phyloP scores from a whole-genome alignment of 1,284 basidiomycete species.

The Naganishia sp. region DNA sequence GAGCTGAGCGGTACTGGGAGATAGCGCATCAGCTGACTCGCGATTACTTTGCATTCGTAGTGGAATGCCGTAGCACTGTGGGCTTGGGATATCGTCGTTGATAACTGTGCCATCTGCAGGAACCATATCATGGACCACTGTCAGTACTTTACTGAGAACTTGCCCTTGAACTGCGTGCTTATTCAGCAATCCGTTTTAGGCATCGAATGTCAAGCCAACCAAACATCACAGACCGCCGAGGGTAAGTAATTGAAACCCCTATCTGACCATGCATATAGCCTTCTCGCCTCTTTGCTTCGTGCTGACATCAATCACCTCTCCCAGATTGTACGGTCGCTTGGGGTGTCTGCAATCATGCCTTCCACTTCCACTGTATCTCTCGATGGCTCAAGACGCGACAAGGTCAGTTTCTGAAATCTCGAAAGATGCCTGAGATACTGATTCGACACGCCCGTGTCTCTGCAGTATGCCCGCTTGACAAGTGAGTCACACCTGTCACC shows the following conservation, averaged over 20 bases:
- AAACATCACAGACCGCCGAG: slow-evolving; percentile 25
- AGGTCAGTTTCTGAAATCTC: slow-evolving; percentile 42
- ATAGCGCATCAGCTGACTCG: not conserved
- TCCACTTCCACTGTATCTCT: slow-evolving; percentile 99
- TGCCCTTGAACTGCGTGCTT: slow-evolving; percentile 8
- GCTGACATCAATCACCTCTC: not conserved
- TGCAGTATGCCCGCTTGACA: slow-evolving; percentile 91
- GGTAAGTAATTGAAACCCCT: not conserved
- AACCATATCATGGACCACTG: slow-evolving; percentile 99
- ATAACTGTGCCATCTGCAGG: slow-evolving; percentile 93
- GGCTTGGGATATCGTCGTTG: slow-evolving; percentile 97
- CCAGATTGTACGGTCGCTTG: slow-evolving; percentile 95
- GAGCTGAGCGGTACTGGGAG: not conserved
- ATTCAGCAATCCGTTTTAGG: slow-evolving; percentile 58
- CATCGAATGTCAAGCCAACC: slow-evolving; percentile 99
- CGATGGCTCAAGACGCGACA: slow-evolving; percentile 99
- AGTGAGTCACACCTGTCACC: slow-evolving; percentile 52
- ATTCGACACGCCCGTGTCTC: not conserved
- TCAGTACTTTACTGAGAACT: slow-evolving; percentile 54
- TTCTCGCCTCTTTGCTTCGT: too few species aligned
- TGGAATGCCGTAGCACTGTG: slow-evolving; percentile 96
- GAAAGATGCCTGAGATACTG: slow-evolving; percentile 24
- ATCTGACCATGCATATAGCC: not conserved
- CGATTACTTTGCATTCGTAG: slow-evolving; percentile 56
- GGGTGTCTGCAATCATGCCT: slow-evolving; percentile 99